Percentiles rank a stretch among this genome's conserved stretches.
Evolutionary conservation across 1,284 basidiomycete genomes (phyloP).

Genomic region (Ceratobasidium theobromae): DNA sequence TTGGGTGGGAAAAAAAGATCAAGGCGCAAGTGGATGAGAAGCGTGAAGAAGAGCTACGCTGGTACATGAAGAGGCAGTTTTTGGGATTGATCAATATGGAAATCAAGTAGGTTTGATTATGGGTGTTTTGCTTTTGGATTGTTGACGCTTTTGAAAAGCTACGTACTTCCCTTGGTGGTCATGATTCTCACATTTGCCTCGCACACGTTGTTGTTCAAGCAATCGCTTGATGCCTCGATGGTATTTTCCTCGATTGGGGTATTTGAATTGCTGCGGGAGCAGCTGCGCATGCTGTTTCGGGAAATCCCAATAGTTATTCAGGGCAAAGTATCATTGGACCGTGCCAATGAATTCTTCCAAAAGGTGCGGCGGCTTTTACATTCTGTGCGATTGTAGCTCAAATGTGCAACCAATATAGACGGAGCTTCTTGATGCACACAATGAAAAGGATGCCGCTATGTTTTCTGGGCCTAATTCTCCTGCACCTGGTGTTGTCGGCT

Average conservation of each 20-base stretch:
- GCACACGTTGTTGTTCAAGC: constrained; percentile 23
- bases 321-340: constrained; percentile 53
- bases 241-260: constrained; percentile 52
- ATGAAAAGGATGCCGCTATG: constrained; percentile 43
- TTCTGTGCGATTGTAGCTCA: not conserved
- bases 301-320: constrained; percentile 38
- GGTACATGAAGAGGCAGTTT: constrained; percentile 49
- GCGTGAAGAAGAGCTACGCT: constrained; percentile 57
- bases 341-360: constrained; percentile 51
- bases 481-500: constrained; percentile 45
- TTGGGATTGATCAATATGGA: constrained; percentile 46
- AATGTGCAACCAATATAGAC: constrained; percentile 43
- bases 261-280: constrained; percentile 43
- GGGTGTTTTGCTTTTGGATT: not conserved
- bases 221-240: constrained; percentile 37
- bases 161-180: constrained; percentile 61
- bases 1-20: constrained; percentile 65
- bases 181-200: constrained; percentile 65
- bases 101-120: constrained; percentile 44
- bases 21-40: constrained; percentile 54
- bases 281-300: constrained; percentile 9
- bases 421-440: constrained; percentile 55
- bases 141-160: constrained; percentile 46
- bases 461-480: constrained; percentile 40
- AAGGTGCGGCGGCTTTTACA: constrained; percentile 42